Percentiles rank a stretch among this genome's conserved stretches.
Conservation (phyloP, 306 rosid genomes). For the Inga leiocalycina region DNA sequence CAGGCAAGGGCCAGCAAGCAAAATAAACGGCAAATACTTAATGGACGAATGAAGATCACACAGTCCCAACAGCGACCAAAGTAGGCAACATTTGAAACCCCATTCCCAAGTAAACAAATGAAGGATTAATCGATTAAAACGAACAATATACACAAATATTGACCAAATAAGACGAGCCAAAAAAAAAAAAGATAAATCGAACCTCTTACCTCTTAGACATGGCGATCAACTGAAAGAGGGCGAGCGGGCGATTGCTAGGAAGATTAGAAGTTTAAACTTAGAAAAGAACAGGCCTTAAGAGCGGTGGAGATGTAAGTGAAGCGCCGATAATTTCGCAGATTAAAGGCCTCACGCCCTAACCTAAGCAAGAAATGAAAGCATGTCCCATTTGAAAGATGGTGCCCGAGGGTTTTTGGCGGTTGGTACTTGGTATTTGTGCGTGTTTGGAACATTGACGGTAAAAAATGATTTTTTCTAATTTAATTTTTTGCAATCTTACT, state of each 20-base stretch:
- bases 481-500: too few relatives aligned
- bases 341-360: neutral
- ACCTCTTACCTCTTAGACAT: conserved; percentile 84
- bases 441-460: too few relatives aligned
- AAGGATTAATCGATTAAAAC: neutral
- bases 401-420: conserved; percentile 26
- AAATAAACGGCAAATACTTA: neutral
- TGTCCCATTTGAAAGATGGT: conserved; percentile 31
- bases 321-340: neutral
- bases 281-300: neutral
- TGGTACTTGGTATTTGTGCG: neutral
- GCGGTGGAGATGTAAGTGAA: neutral
- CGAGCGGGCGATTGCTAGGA: neutral
- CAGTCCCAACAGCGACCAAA: neutral
- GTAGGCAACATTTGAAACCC: neutral
- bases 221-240: conserved; percentile 31
- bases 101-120: neutral
- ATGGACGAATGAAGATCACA: neutral
- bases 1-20: neutral
- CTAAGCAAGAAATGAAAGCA: conserved; percentile 7
- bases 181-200: neutral
- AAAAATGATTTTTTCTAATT: too few relatives aligned
- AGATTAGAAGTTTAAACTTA: neutral
- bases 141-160: neutral
- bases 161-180: neutral